phyloP scores from a whole-genome alignment of 306 rosid species.

The Cajanus cajan region DNA sequence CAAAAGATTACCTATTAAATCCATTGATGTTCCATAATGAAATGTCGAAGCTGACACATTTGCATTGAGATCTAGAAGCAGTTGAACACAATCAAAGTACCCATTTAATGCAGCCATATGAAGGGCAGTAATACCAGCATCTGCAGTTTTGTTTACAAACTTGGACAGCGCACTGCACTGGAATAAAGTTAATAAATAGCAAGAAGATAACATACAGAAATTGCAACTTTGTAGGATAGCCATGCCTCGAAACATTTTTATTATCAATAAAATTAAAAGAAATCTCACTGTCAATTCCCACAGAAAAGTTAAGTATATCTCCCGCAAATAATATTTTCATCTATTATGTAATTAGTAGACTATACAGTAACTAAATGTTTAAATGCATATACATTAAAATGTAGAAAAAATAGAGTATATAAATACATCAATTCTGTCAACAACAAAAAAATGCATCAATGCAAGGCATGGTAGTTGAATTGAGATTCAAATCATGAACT shows the following conservation, averaged over 20 bases:
- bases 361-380: not conserved
- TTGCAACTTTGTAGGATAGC: slow-evolving; percentile 16
- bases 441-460: too few relatives aligned
- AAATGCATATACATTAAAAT: not conserved
- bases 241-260: not conserved
- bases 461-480: not conserved
- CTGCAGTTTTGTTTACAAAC: slow-evolving; percentile 91
- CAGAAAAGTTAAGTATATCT: slow-evolving; percentile 1
- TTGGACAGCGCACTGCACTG: slow-evolving; percentile 90
- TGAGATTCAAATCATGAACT: not conserved
- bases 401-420: not conserved
- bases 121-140: slow-evolving; percentile 93
- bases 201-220: slow-evolving; percentile 38
- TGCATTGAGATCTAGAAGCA: slow-evolving; percentile 83
- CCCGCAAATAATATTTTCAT: not conserved
- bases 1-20: slow-evolving; percentile 70
- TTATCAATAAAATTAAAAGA: not conserved
- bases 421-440: too few relatives aligned
- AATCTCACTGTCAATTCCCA: not conserved
- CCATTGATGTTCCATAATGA: slow-evolving; percentile 93
- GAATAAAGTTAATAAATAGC: slow-evolving; percentile 66
- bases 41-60: slow-evolving; percentile 66
- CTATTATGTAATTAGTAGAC: not conserved
- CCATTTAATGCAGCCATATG: slow-evolving; percentile 96
- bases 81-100: slow-evolving; percentile 84